Evolutionary conservation across 2,329 filamentous ascomycete species (phyloP).

Genomic region (Pseudogymnoascus sp.): DNA sequence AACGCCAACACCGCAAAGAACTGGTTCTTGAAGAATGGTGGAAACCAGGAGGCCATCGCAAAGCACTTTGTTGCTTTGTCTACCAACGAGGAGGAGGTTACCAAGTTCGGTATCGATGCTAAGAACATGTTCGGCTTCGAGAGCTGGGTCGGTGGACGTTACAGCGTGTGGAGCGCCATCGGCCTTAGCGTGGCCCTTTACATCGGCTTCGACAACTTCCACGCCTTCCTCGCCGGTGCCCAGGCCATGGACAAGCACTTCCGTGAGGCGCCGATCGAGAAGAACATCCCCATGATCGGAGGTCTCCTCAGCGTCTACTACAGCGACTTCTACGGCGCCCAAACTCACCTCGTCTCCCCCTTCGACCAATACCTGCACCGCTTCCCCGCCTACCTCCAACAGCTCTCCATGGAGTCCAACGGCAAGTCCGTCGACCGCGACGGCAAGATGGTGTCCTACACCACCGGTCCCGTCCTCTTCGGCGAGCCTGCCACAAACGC

Average conservation of each 20-base stretch:
- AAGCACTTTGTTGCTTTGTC: conserved; percentile 99
- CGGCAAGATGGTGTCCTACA: conserved; percentile 89
- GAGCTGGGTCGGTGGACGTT: conserved; percentile 96
- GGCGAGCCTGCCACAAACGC: conserved; percentile 98
- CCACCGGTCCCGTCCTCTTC: conserved; percentile 90
- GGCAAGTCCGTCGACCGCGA: conserved; percentile 94
- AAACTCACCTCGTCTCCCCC: conserved; percentile 93
- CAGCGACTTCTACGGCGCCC: conserved; percentile 95
- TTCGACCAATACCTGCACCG: conserved; percentile 99
- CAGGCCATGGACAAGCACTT: conserved; percentile 99
- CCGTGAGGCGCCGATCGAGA: conserved; percentile 75
- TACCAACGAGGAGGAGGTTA: conserved; percentile 89
- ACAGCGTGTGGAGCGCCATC: conserved; percentile 98
- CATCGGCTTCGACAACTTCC: conserved; percentile 96
- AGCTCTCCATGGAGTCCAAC: conserved; percentile 99
- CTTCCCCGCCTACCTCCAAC: conserved; percentile 97
- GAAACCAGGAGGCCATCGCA: conserved; percentile 74
- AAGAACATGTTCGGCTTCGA: conserved; percentile 99
- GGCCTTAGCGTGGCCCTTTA: conserved; percentile 90
- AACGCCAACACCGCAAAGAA: conserved; percentile 95
- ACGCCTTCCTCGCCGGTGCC: conserved; percentile 87
- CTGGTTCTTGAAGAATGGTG: conserved; percentile 85
- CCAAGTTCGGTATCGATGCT: conserved; percentile 96
- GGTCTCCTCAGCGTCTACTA: conserved; percentile 97
- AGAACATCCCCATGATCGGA: conserved; percentile 91